Percentiles rank a stretch among this genome's conserved stretches.
Conservation (phyloP, 2,329 filamentous ascomycete species). For the Cytospora paraplurivora region DNA sequence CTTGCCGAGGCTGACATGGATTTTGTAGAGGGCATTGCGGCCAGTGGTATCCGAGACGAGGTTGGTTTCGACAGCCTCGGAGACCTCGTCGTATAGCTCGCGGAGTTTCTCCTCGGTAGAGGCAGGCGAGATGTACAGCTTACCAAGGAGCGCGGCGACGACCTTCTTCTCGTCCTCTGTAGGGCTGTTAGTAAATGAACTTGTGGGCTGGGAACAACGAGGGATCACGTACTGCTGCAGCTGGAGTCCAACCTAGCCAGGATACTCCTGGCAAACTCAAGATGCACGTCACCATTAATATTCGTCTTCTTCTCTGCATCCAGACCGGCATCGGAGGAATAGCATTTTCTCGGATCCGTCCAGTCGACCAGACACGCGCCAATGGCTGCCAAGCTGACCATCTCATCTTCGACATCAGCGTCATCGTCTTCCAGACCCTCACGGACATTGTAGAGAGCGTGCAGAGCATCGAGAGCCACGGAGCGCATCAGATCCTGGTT, state of each 20-base stretch:
- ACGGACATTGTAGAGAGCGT: conserved; percentile 71
- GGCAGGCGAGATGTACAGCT: conserved; percentile 75
- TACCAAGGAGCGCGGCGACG: conserved; percentile 75
- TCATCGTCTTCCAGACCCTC: conserved; percentile 75
- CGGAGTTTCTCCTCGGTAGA: conserved; percentile 61
- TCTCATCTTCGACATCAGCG: conserved; percentile 72
- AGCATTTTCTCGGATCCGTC: conserved; percentile 89
- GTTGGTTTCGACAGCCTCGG: conserved; percentile 64
- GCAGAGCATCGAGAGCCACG: conserved; percentile 73
- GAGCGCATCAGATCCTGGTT: conserved; percentile 82
- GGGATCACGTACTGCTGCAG: conserved; percentile 62
- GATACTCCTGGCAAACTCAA: conserved; percentile 75
- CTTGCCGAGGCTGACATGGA: conserved; percentile 67
- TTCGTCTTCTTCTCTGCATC: conserved; percentile 61
- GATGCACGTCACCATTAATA: conserved; percentile 76
- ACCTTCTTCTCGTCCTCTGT: conserved; percentile 85
- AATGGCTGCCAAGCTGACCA: conserved; percentile 77
- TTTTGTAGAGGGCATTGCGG: conserved; percentile 67
- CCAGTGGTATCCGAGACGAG: conserved; percentile 62
- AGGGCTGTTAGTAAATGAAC: conserved; percentile 31
- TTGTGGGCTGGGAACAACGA: background rate
- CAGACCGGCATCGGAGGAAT: conserved; percentile 49
- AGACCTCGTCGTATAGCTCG: conserved; percentile 58
- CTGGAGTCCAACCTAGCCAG: conserved; percentile 71
- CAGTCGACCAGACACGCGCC: conserved; percentile 87